Conservation (phyloP, 2,329 filamentous ascomycete genomes). For the Fusarium succisae region DNA sequence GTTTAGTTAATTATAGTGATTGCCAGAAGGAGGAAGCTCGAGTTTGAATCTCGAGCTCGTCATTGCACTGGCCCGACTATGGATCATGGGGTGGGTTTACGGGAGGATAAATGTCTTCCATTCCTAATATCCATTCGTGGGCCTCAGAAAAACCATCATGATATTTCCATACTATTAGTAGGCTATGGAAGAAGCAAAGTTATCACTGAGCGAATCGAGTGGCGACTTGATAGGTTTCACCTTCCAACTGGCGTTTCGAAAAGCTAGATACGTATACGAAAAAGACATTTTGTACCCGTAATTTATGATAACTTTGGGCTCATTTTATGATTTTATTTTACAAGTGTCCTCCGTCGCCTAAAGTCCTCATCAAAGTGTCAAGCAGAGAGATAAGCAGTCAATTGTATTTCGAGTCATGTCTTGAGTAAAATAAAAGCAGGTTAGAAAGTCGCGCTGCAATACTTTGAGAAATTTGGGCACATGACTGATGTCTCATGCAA, state of each 20-base stretch:
- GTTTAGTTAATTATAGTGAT: neutral
- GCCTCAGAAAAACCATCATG: neutral
- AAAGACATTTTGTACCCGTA: neutral
- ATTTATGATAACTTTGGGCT: neutral
- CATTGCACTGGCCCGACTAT: neutral
- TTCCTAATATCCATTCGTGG: too few relatives aligned
- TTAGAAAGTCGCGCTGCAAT: neutral
- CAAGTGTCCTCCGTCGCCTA: neutral
- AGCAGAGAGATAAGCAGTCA: neutral
- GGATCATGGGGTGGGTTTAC: neutral
- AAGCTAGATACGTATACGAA: neutral
- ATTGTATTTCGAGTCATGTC: neutral
- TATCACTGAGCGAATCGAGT: neutral
- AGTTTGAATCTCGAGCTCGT: neutral
- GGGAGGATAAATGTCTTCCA: neutral
- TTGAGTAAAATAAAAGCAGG: neutral
- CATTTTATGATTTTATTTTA: neutral
- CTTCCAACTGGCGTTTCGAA: neutral
- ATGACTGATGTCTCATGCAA: conserved; percentile 7
- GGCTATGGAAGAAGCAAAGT: neutral
- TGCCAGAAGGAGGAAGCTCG: neutral
- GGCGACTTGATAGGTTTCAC: neutral
- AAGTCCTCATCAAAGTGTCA: neutral
- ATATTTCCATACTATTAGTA: neutral
- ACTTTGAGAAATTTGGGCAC: neutral